Conservation (phyloP, 73 alveolate genomes). For the Paraurostyla sp. region DNA sequence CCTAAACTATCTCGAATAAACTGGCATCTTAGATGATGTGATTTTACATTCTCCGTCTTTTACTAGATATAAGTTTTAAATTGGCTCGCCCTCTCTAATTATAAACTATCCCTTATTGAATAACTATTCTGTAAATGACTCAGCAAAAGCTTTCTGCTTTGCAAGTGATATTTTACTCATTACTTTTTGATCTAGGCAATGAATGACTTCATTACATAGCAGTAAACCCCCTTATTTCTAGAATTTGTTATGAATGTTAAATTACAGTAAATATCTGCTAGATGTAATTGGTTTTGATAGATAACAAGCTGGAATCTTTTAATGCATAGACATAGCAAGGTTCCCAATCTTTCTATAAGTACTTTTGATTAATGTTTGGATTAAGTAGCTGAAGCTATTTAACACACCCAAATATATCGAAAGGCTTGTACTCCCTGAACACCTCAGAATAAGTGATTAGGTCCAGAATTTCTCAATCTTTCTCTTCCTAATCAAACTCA, state of each 20-base stretch:
- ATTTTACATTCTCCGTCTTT: conserved; percentile 65
- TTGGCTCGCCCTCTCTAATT: conserved; percentile 61
- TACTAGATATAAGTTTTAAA: conserved; percentile 29
- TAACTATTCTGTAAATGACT: not conserved
- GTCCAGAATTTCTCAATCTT: conserved; percentile 19
- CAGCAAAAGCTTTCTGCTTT: conserved; percentile 35
- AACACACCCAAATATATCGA: not conserved
- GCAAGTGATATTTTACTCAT: conserved; percentile 33
- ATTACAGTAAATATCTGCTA: not conserved
- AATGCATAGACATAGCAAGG: conserved; percentile 34
- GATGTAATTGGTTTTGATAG: not conserved
- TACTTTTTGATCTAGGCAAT: conserved; percentile 6
- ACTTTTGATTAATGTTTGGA: not conserved
- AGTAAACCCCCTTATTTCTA: conserved; percentile 23
- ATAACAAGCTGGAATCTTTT: not conserved
- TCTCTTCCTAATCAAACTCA: conserved; percentile 45
- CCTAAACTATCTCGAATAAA: not conserved
- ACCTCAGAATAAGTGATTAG: conserved; percentile 9
- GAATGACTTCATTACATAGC: conserved; percentile 27
- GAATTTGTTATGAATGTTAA: not conserved
- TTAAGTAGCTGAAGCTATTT: not conserved
- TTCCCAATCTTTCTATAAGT: conserved; percentile 23
- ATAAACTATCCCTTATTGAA: conserved; percentile 53
- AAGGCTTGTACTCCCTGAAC: not conserved
- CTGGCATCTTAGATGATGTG: conserved; percentile 53